A percentile compares a stretch with the other conserved stretches of the same genome.
Conservation (phyloP, 108 stramenopile genomes). For the Nitzschia sp. region DNA sequence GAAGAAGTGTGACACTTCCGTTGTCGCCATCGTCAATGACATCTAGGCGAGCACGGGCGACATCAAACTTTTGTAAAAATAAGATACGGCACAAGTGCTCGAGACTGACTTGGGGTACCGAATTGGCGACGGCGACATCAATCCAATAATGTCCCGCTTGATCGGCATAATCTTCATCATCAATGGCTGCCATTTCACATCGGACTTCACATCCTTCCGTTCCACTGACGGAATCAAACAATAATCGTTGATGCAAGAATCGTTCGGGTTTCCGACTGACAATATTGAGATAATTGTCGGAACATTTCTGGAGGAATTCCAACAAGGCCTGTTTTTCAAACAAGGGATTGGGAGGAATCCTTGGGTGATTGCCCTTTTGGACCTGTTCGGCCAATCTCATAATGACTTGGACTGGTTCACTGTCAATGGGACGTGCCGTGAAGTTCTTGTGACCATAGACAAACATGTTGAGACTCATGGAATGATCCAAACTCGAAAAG, state of each 20-base stretch:
- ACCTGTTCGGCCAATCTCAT: constrained; percentile 66
- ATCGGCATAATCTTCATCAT: constrained; percentile 34
- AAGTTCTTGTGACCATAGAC: constrained; percentile 62
- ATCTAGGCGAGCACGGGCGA: constrained; percentile 90
- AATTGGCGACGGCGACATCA: constrained; percentile 90
- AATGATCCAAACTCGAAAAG: constrained; percentile 84
- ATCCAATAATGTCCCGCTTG: constrained; percentile 82
- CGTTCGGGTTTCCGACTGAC: constrained; percentile 64
- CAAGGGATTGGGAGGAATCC: constrained; percentile 34
- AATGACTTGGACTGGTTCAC: constrained; percentile 41
- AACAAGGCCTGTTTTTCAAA: constrained; percentile 59
- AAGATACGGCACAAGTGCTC: constrained; percentile 84
- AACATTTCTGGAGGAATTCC: constrained; percentile 82
- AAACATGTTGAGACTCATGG: constrained; percentile 91
- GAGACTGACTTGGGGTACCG: constrained; percentile 84
- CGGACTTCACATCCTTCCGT: constrained; percentile 86
- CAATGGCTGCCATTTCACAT: constrained; percentile 52
- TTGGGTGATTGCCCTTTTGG: constrained; percentile 33
- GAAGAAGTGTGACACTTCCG: constrained; percentile 87
- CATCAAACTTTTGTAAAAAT: constrained; percentile 84
- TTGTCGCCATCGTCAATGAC: constrained; percentile 90
- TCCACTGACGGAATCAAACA: constrained; percentile 83
- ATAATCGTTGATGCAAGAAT: constrained; percentile 74
- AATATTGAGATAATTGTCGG: constrained; percentile 67
- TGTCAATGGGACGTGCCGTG: constrained; percentile 12